Evolutionary conservation across 2,329 filamentous ascomycete genomes (phyloP), one percentile per base, ranked within the genome.

Genomic region (Fusarium sp.): DNA sequence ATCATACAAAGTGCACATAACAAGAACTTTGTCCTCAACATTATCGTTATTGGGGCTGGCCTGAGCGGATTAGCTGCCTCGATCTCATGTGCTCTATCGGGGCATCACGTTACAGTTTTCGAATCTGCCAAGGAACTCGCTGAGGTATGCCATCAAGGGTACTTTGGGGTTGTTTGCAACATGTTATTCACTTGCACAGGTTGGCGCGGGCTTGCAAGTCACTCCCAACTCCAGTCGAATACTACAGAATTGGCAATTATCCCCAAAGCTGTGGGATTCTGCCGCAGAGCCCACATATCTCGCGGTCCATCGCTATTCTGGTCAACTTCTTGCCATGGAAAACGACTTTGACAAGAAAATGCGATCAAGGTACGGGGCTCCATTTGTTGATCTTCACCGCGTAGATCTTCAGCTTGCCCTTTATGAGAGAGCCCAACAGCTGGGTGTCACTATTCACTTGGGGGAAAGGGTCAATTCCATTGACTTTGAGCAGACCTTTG

Each of bases 351-450:
- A 86, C 63, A 75, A 80, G 18, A 85, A 87, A 23, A 88, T 89
- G 60, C 82, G 83, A 7, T 74, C 77, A 4, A 86, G 85, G 65
- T 91, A 91, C 70, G 80, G 79, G 12, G 85, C 87, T 0, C 89
- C 89, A 0, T 90, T 90, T 68, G 78, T 86, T 39, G 87, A 90
- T 53, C 76, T 90, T 16, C 89, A 91, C 74, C 85, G 90, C 2
- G 88, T 88, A 3, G 89, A 92, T 72, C 78, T 91, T 16, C 89
- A 91, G 65, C 79, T 82, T 9, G 83, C 86, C 0, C 79, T 91
- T 3, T 84, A 82, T n/a, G 79, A 82, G 6, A 80, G 85, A 37
- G 89, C 89, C 1, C 77, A 78, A 59, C 81, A 87, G 23, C 79
- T 91, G 0, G 88, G 88, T 0, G 87, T 89, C 2, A 75, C 74